A percentile compares a stretch with the other conserved stretches of the same genome.
phyloP scores from a whole-genome alignment of 768 basidiomycete species.

The Dacryopinax primogenitus region DNA sequence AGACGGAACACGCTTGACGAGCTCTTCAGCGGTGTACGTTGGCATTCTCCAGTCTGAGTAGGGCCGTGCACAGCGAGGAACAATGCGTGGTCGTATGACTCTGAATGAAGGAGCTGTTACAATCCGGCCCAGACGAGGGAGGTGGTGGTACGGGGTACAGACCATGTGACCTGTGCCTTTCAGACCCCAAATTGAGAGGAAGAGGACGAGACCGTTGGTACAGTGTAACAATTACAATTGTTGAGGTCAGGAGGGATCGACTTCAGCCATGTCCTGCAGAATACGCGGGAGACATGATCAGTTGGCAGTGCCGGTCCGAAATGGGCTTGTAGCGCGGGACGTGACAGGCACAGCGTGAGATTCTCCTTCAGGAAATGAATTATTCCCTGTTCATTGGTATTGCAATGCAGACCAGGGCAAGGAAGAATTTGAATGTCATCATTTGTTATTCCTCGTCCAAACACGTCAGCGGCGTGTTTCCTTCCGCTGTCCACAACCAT shows the following conservation, averaged over 20 bases:
- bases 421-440: not conserved
- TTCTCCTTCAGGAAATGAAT: not conserved
- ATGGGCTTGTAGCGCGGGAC: no score
- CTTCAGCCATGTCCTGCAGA: not conserved
- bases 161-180: no score
- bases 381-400: not conserved
- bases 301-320: no score
- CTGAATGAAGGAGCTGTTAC: not conserved
- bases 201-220: not conserved
- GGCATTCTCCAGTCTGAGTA: not conserved
- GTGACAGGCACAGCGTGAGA: not conserved
- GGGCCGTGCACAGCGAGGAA: not conserved
- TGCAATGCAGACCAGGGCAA: not conserved
- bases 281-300: no score
- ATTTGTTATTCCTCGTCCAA: not conserved
- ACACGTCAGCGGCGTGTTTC: not conserved
- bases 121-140: not conserved
- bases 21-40: slow-evolving; percentile 11
- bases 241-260: not conserved
- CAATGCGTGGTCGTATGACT: not conserved
- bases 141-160: not conserved
- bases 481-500: no score
- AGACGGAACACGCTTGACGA: slow-evolving; percentile 21
- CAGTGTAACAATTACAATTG: not conserved
- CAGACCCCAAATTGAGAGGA: no score